Conservation (phyloP, 352 stramenopile genomes). For the Phytophthora ramorum region DNA sequence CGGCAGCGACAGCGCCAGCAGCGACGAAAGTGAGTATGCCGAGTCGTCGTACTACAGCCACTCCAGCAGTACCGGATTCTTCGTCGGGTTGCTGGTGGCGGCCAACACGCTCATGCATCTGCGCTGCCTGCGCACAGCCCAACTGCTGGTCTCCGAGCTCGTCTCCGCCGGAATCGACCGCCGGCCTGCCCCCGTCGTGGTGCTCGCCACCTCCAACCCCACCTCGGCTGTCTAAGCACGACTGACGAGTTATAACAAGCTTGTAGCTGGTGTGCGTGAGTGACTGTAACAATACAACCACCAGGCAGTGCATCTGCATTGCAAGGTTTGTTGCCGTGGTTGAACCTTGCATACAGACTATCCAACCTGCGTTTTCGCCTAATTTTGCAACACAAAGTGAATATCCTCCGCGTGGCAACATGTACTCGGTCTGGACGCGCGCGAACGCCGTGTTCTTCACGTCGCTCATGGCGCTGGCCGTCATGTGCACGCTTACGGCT, state of each 20-base stretch:
- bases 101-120: conserved; percentile 71
- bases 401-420: conserved; percentile 36
- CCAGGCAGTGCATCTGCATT: too few species aligned
- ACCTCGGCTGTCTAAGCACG: conserved; percentile 27
- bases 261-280: conserved; percentile 18
- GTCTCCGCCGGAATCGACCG: conserved; percentile 32
- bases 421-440: conserved; percentile 90
- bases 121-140: conserved; percentile 48
- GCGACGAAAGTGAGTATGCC: conserved; percentile 25
- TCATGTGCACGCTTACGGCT: conserved; percentile 80
- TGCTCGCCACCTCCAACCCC: conserved; percentile 30
- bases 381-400: conserved; percentile 27
- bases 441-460: conserved; percentile 86
- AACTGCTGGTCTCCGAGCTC: conserved; percentile 41
- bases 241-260: conserved; percentile 4
- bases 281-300: conserved; percentile 30
- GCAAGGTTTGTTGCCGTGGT: neutral
- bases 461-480: conserved; percentile 75
- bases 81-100: conserved; percentile 58
- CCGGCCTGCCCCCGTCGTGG: conserved; percentile 17
- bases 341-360: neutral
- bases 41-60: conserved; percentile 43
- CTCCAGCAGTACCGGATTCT: conserved; percentile 46
- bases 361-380: neutral
- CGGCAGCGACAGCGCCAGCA: conserved; percentile 18